phyloP scores from a whole-genome alignment of 1,284 basidiomycete genomes.

The Cutaneotrichosporon sp. region DNA sequence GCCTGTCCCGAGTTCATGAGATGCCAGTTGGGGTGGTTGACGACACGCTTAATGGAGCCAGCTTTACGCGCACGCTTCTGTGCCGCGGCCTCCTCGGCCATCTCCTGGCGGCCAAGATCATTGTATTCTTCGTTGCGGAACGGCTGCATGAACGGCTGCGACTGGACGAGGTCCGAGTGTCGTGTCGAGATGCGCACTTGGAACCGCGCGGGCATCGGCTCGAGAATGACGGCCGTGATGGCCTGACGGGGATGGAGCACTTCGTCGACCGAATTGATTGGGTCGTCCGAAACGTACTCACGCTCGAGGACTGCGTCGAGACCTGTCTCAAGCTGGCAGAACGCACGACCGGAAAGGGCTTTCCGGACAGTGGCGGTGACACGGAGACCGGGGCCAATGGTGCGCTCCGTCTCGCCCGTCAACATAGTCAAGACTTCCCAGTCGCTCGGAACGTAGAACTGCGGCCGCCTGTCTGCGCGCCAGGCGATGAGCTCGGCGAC shows the following conservation, averaged over 20 bases:
- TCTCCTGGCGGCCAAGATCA: slow-evolving; percentile 51
- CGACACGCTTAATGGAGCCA: slow-evolving; percentile 71
- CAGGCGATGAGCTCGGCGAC: slow-evolving; percentile 81
- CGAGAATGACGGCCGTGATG: slow-evolving; percentile 73
- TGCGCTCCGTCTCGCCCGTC: slow-evolving; percentile 81
- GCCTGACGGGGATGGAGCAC: slow-evolving; percentile 69
- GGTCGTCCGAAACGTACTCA: slow-evolving; percentile 57
- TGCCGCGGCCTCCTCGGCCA: slow-evolving; percentile 68
- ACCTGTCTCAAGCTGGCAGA: slow-evolving; percentile 70
- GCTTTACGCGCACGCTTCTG: slow-evolving; percentile 77
- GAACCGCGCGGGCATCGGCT: slow-evolving; percentile 62
- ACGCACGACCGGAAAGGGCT: slow-evolving; percentile 30
- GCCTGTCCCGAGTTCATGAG: slow-evolving; percentile 89
- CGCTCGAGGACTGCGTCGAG: slow-evolving; percentile 76
- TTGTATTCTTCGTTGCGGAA: slow-evolving; percentile 41
- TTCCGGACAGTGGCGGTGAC: slow-evolving; percentile 66
- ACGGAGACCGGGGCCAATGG: slow-evolving; percentile 72
- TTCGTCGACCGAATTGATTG: slow-evolving; percentile 49
- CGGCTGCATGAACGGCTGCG: slow-evolving; percentile 35
- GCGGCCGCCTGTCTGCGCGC: slow-evolving; percentile 69
- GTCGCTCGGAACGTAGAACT: slow-evolving; percentile 63
- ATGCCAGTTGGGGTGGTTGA: slow-evolving; percentile 98
- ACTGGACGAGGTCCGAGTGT: slow-evolving; percentile 58
- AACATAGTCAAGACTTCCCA: slow-evolving; percentile 93
- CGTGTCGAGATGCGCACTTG: slow-evolving; percentile 73